Percentiles rank a stretch among this genome's conserved stretches.
Conservation (phyloP, 2,329 filamentous ascomycete genomes). For the Aspergillus nomiae region DNA sequence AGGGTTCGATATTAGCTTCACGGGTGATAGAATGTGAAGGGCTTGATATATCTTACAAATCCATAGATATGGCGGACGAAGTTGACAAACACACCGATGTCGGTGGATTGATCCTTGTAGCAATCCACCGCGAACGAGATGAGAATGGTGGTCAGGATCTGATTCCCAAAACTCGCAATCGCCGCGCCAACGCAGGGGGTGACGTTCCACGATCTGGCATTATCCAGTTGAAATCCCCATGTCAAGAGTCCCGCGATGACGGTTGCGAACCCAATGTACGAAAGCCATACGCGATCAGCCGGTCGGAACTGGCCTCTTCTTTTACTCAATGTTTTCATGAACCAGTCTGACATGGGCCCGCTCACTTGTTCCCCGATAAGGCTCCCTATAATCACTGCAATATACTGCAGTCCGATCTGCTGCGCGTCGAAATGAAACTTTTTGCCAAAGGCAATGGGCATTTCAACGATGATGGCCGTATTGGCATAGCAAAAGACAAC, state of each 20-base stretch:
- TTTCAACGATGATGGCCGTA: conserved; percentile 58
- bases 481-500: conserved; percentile 59
- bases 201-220: conserved; percentile 55
- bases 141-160: conserved; percentile 62
- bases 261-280: conserved; percentile 55
- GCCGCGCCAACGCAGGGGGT: conserved; percentile 59
- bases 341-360: conserved; percentile 53
- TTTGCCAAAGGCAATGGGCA: conserved; percentile 58
- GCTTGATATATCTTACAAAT: conserved; percentile 44
- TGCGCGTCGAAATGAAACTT: conserved; percentile 60
- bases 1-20: background rate
- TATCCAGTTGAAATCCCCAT: conserved; percentile 55
- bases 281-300: conserved; percentile 60
- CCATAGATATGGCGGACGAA: conserved; percentile 58
- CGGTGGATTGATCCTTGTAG: conserved; percentile 54
- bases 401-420: conserved; percentile 60
- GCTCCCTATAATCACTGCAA: conserved; percentile 59
- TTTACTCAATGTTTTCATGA: conserved; percentile 48
- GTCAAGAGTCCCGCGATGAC: conserved; percentile 56
- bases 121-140: conserved; percentile 64
- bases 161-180: conserved; percentile 57
- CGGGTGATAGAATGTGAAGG: background rate
- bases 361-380: conserved; percentile 62
- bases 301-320: conserved; percentile 36
- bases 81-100: conserved; percentile 61